phyloP scores from a whole-genome alignment of 768 basidiomycete genomes.

The Amanita thiersii region DNA sequence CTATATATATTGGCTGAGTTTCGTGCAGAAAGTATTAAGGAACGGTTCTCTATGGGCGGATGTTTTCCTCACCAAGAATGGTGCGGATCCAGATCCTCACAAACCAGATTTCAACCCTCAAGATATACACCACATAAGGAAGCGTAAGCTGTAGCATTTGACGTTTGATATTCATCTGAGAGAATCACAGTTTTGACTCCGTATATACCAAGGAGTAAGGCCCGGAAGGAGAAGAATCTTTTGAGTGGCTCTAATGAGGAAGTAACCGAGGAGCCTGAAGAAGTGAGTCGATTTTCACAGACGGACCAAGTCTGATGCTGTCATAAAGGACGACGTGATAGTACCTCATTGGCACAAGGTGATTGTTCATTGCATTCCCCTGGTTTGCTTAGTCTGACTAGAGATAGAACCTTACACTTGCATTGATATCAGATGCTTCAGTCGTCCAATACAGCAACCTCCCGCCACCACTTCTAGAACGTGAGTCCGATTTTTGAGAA shows the following conservation, averaged over 20 bases:
- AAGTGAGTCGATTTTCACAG: slow-evolving; percentile 27
- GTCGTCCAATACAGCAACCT: slow-evolving; percentile 45
- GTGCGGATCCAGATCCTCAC: slow-evolving; percentile 56
- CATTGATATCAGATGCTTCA: slow-evolving; percentile 67
- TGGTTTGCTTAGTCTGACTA: not conserved
- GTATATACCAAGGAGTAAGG: slow-evolving; percentile 66
- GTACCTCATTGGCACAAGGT: slow-evolving; percentile 83
- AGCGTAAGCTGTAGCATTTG: slow-evolving; percentile 42
- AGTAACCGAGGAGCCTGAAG: slow-evolving; percentile 34
- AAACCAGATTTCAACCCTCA: slow-evolving; percentile 41
- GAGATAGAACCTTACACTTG: slow-evolving; percentile 76
- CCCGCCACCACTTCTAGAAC: slow-evolving; percentile 51
- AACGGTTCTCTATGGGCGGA: slow-evolving; percentile 85
- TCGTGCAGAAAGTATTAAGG: slow-evolving; percentile 54
- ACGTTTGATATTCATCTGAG: slow-evolving; percentile 5
- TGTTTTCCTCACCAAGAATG: slow-evolving; percentile 63
- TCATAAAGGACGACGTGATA: slow-evolving; percentile 39
- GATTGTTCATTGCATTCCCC: slow-evolving; percentile 13
- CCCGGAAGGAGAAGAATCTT: slow-evolving; percentile 79
- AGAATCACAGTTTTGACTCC: slow-evolving; percentile 64
- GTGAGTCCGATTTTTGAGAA: slow-evolving; percentile 33
- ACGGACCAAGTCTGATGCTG: slow-evolving; percentile 16
- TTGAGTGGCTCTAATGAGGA: slow-evolving; percentile 36
- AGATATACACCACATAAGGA: slow-evolving; percentile 64
- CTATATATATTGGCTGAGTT: slow-evolving; percentile 1